phyloP scores from a whole-genome alignment of 352 stramenopile species.

The Phytophthora capsici region DNA sequence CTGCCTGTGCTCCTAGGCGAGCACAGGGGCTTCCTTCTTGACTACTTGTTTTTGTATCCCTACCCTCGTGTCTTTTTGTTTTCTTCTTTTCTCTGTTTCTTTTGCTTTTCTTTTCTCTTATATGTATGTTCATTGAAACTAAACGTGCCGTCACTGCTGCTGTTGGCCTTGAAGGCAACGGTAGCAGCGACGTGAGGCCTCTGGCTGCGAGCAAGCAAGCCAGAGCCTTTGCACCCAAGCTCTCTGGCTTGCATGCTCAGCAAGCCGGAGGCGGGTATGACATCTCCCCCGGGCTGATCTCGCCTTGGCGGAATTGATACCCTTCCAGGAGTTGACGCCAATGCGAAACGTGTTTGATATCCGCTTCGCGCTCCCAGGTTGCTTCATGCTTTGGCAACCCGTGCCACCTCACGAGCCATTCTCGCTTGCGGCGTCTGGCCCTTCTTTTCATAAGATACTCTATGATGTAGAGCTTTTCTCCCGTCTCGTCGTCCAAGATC shows the following conservation, averaged over 20 bases:
- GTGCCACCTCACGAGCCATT: slow-evolving; percentile 11
- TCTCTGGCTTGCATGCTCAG: slow-evolving; percentile 4
- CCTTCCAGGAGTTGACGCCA: slow-evolving; percentile 12
- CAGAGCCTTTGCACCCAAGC: too few relatives aligned
- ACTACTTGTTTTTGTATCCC: too few relatives aligned
- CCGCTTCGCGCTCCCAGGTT: slow-evolving; percentile 5
- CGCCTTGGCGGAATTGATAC: slow-evolving; percentile 7
- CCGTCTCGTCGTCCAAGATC: slow-evolving; percentile 3
- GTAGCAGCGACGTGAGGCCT: neutral
- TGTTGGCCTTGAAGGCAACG: neutral
- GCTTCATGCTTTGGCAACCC: slow-evolving; percentile 14
- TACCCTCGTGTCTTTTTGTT: too few relatives aligned
- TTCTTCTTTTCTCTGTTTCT: too few relatives aligned
- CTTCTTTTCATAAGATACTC: slow-evolving; percentile 9
- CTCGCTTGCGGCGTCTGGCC: neutral
- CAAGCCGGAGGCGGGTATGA: slow-evolving; percentile 7
- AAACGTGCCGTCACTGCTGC: neutral
- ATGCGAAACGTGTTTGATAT: slow-evolving; percentile 16
- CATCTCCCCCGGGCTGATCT: slow-evolving; percentile 17
- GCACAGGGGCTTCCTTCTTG: too few relatives aligned
- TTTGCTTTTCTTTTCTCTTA: too few relatives aligned
- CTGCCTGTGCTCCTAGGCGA: too few relatives aligned
- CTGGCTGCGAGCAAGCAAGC: neutral
- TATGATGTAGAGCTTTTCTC: slow-evolving; percentile 10
- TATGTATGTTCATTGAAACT: neutral